These are phyloP conservation scores for Cichorium intybus DNA, from an alignment of 140 eudicot species.

Conservation along the genomic window DNA sequence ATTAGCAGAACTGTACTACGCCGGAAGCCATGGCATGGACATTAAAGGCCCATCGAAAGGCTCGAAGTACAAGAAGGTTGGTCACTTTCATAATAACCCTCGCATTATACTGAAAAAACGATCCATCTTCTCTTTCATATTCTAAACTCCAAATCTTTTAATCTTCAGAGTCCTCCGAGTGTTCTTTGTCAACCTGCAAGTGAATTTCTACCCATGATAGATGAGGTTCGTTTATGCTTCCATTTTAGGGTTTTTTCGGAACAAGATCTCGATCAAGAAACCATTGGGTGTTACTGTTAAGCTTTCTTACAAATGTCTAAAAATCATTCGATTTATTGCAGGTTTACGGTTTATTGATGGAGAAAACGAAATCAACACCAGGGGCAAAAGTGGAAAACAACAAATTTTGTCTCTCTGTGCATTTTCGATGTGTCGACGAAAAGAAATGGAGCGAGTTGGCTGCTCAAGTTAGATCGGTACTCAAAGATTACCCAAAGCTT, in stretches of 20 bases:
- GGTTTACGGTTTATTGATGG: slow-evolving; percentile 58
- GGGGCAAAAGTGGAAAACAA: slow-evolving; percentile 87
- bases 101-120: neutral
- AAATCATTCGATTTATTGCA: slow-evolving; percentile 6
- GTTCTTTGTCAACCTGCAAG: slow-evolving; percentile 95
- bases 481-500: slow-evolving; percentile 84
- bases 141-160: slow-evolving; percentile 1
- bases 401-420: slow-evolving; percentile 79
- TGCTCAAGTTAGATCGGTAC: slow-evolving; percentile 70
- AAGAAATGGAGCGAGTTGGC: slow-evolving; percentile 93
- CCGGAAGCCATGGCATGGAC: slow-evolving; percentile 99
- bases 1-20: slow-evolving; percentile 86
- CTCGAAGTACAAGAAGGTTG: slow-evolving; percentile 64
- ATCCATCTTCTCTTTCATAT: too few species aligned
- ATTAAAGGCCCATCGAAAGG: slow-evolving; percentile 92
- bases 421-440: slow-evolving; percentile 83
- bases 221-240: slow-evolving; percentile 49
- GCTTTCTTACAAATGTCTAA: too few species aligned
- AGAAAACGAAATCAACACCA: slow-evolving; percentile 57
- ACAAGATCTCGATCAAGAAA: too few species aligned
- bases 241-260: neutral
- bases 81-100: slow-evolving; percentile 3
- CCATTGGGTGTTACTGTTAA: too few species aligned
- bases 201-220: slow-evolving; percentile 88
- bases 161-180: slow-evolving; percentile 57